A percentile compares a stretch with the other conserved stretches of the same genome.
Evolutionary conservation across 441 rosid species (phyloP).

Genomic region (Monsonia emarginata): DNA sequence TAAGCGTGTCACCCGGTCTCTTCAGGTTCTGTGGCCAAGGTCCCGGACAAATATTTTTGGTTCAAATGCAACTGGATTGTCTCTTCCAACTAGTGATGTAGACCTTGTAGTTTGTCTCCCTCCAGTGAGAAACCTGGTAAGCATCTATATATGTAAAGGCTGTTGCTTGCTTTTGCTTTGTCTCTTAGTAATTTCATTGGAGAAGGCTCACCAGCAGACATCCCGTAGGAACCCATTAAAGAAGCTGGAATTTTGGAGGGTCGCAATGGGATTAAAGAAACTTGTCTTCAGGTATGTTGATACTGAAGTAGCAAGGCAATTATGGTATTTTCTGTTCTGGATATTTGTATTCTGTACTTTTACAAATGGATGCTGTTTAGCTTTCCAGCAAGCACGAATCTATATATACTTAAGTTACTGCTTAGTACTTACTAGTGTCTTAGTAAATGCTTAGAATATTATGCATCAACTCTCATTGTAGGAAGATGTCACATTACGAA

Average conservation of each 20-base stretch:
- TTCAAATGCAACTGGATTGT: slow-evolving; percentile 87
- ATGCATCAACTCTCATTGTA: background rate
- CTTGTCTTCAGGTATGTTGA: slow-evolving; percentile 83
- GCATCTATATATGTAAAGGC: slow-evolving; percentile 15
- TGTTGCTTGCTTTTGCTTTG: slow-evolving; percentile 14
- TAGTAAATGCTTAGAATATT: background rate
- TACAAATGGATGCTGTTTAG: slow-evolving; percentile 1
- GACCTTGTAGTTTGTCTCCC: slow-evolving; percentile 98
- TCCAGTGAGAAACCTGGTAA: slow-evolving; percentile 95
- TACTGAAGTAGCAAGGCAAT: slow-evolving; percentile 6
- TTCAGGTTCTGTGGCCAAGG: slow-evolving; percentile 97
- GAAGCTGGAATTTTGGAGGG: slow-evolving; percentile 99
- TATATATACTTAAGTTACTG: background rate
- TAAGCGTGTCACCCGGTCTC: slow-evolving; percentile 87
- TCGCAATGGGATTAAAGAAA: slow-evolving; percentile 97
- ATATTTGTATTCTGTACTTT: background rate
- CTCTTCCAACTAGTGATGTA: slow-evolving; percentile 96
- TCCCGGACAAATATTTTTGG: slow-evolving; percentile 87
- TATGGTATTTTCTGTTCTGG: slow-evolving; percentile 2
- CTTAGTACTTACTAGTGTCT: too few species aligned
- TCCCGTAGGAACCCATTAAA: slow-evolving; percentile 83
- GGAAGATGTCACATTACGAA: slow-evolving; percentile 2
- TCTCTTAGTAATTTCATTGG: slow-evolving; percentile 15
- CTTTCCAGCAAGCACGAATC: background rate
- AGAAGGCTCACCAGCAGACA: slow-evolving; percentile 25